Evolutionary conservation across 352 stramenopile species (phyloP), one percentile per base, ranked within the genome.

Genomic region (Phytophthora melonis): DNA sequence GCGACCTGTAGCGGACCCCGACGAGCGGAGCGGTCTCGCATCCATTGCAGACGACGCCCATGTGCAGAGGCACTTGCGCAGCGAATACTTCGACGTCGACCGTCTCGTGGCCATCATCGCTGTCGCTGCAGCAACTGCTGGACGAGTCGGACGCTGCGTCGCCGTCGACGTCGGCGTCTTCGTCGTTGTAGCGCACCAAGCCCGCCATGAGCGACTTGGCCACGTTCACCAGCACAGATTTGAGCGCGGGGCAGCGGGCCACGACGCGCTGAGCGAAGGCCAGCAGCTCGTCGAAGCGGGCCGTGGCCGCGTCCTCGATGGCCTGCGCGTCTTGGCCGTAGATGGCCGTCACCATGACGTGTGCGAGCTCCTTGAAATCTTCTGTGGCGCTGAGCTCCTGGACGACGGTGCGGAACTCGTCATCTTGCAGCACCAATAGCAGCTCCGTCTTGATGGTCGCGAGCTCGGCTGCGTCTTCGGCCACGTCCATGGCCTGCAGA

Each of bases 1-100:
- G 65, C 41, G 83, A 90, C 78, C 95, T 94, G 83, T 88, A 96
- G 54, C 85, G 87, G 11, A 81, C 74, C 13, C 86, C 86, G 16
- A 83, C 60, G 18, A 93, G 66, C 3, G 84, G 82, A 6, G 36
- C 65, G 77, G 80, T 80, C 18, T 86, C 67, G 62, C 86, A 89
- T 14, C 81, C 81, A 64, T 89, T 77, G 23, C 81, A 89, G 18
- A 74, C 59, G 11, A 89, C 54, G 10, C 61, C 77, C 13, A 77
- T 59, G 50, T 89, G 81, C 8, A 81, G 36, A 0, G 58, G 21
- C 32, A 58, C 56, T 56, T 75, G 49, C n/a, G 62, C 72, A 10
- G 43, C 27, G 7, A 60, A 21, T 1, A 52, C 67, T 5, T 66
- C 65, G 10, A 77, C 71, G 45, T 64, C 43, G 21, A 70, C 50